Evolutionary conservation across 2,329 filamentous ascomycete genomes (phyloP), one percentile per base, ranked within the genome.

Genomic region (Orbilia ellipsospora): DNA sequence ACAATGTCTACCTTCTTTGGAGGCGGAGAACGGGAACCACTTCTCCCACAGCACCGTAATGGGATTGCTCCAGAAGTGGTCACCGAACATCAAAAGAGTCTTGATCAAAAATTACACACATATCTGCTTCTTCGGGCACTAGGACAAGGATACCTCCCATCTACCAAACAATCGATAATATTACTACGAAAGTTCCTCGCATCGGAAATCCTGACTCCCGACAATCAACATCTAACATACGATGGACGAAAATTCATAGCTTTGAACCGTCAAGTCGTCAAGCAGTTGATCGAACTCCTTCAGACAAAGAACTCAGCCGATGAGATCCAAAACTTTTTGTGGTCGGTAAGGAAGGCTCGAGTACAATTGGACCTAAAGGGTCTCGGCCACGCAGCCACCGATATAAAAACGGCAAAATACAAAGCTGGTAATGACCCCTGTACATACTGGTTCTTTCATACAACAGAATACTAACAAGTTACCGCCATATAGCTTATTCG

Each of bases 41-140:
- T 97, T 68, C 88, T 97, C 57, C 92, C 93, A 70, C 90, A 89
- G 80, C 95, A 95, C 85, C 86, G 89, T 80, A 90, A 96, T 82
- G 92, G 95, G 80, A 96, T 94, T 0, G 84, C 86, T 36, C 84
- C 94, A 64, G 51, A 57, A 60, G 72, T 67, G 12, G 48, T 66
- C 31, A 79, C 78, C 10, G 40, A 55, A 10, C 78, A 78, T 48
- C 92, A 97, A 86, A 86, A 89, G 56, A 86, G 89, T 79, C 86
- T 96, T 72, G 92, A 94, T 80, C 89, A 94, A 82, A 97, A 97
- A 85, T 87, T 98, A 75, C 94, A 97, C 83, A 90, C 90, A 26
- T 97, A 97, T 81, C 93, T 97, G 85, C 96, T 97, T 90, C 81
- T 93, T 28, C 88, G 92, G 63, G 94, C 94, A 65, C 82, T 97